phyloP scores from a whole-genome alignment of 129 eudicot species.

The Flaveria ramosissima region DNA sequence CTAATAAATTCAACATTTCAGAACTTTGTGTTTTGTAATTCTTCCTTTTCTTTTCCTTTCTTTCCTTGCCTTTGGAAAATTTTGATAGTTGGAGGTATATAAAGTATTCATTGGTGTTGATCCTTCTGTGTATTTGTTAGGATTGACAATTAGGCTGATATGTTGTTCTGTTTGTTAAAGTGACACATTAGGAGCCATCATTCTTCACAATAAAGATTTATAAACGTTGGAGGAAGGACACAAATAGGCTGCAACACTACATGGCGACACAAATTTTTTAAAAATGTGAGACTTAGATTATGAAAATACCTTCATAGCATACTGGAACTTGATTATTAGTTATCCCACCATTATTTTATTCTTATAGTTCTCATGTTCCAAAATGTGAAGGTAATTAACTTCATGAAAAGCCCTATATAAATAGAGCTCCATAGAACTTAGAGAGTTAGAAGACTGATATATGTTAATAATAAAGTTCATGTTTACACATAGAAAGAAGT shows the following conservation, averaged over 20 bases:
- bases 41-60: not conserved
- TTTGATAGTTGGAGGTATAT: not conserved
- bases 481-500: not conserved
- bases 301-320: not conserved
- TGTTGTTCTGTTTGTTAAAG: not conserved
- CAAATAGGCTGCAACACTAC: not conserved
- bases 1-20: constrained; percentile 1
- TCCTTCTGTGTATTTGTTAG: not conserved
- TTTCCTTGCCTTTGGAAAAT: constrained; percentile 6
- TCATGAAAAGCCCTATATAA: constrained; percentile 17
- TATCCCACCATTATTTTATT: not conserved
- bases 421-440: not conserved
- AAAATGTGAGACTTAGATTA: not conserved
- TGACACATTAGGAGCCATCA: constrained; percentile 12
- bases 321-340: not conserved
- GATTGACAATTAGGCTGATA: constrained; percentile 6
- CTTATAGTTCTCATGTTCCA: constrained; percentile 4
- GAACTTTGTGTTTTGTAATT: not conserved
- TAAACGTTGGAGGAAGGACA: not conserved
- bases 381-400: not conserved
- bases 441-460: not conserved
- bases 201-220: not conserved
- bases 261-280: not conserved
- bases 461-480: not conserved
- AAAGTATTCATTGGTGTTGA: not conserved